phyloP scores from a whole-genome alignment of 192 early-diverging fungal genomes.

The Mortierella claussenii region DNA sequence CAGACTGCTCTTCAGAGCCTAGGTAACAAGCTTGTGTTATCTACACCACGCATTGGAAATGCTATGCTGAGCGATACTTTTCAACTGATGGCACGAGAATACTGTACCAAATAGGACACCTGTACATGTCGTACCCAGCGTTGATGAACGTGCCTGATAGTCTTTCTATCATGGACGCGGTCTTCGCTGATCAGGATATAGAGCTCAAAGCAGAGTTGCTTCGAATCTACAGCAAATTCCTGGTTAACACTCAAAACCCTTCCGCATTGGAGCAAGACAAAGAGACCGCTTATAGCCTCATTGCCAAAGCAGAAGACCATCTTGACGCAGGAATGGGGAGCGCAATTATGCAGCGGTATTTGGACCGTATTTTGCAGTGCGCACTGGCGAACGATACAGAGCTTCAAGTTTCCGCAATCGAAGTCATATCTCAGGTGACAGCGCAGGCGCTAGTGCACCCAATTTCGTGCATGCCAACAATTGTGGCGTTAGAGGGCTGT shows the following conservation, averaged over 20 bases:
- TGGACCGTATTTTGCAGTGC: slow-evolving; percentile 79
- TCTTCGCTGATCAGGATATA: slow-evolving; percentile 57
- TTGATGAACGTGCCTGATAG: slow-evolving; percentile 67
- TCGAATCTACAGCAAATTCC: slow-evolving; percentile 19
- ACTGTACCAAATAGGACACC: slow-evolving; percentile 72
- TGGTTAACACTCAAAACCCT: slow-evolving; percentile 27
- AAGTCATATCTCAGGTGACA: slow-evolving; percentile 84
- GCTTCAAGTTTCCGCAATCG: slow-evolving; percentile 81
- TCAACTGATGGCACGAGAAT: too few species aligned
- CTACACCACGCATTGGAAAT: too few species aligned
- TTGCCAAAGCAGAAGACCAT: slow-evolving; percentile 38
- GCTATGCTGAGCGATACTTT: too few species aligned
- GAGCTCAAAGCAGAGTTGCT: slow-evolving; percentile 28
- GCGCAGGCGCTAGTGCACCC: slow-evolving; percentile 94
- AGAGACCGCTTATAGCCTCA: slow-evolving; percentile 8
- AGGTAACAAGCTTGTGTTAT: slow-evolving; percentile 37
- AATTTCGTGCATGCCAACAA: slow-evolving; percentile 85
- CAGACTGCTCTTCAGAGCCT: slow-evolving; percentile 69
- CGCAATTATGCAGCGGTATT: slow-evolving; percentile 90
- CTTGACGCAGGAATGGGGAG: slow-evolving; percentile 72
- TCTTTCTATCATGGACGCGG: slow-evolving; percentile 71
- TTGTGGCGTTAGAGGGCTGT: slow-evolving; percentile 87
- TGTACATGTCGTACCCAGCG: slow-evolving; percentile 77
- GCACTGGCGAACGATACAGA: slow-evolving; percentile 64
- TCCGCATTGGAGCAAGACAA: background rate